These are phyloP conservation scores for Thelephora aurantiotincta DNA, from an alignment of 768 basidiomycete species.

Conservation along the genomic window DNA sequence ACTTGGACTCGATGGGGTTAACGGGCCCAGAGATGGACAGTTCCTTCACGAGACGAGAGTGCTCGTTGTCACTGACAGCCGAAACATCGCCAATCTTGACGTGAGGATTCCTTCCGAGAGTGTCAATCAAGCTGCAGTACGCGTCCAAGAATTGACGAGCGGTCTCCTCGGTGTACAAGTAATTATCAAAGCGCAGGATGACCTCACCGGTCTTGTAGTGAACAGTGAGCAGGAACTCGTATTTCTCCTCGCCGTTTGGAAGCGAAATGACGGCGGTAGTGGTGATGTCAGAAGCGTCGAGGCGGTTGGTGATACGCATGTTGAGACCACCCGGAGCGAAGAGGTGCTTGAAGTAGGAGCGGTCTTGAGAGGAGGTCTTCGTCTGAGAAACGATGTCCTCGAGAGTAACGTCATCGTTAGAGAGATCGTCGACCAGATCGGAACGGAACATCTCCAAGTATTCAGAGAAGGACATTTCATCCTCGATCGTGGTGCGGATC, in stretches of 20 bases:
- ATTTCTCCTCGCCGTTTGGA: slow-evolving; percentile 17
- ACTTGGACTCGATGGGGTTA: slow-evolving; percentile 5
- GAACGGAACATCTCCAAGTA: slow-evolving; percentile 14
- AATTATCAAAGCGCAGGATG: slow-evolving; percentile 17
- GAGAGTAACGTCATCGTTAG: slow-evolving; percentile 17
- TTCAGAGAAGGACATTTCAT: slow-evolving; percentile 12
- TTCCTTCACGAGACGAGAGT: slow-evolving; percentile 13
- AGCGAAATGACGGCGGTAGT: slow-evolving; percentile 7
- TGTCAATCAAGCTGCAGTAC: slow-evolving; percentile 16
- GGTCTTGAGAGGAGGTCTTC: slow-evolving; percentile 12
- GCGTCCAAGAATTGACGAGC: slow-evolving; percentile 18
- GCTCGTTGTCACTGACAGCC: slow-evolving; percentile 7
- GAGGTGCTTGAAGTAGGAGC: slow-evolving; percentile 19
- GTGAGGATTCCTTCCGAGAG: slow-evolving; percentile 7
- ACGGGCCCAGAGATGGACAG: slow-evolving; percentile 11
- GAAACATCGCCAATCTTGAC: slow-evolving; percentile 8
- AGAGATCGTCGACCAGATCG: slow-evolving; percentile 11
- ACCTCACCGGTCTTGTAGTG: slow-evolving; percentile 13
- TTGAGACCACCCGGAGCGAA: slow-evolving; percentile 18
- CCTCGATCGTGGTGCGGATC: slow-evolving; percentile 15
- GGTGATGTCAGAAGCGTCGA: slow-evolving; percentile 4
- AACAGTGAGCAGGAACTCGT: slow-evolving; percentile 13
- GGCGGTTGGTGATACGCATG: slow-evolving; percentile 13
- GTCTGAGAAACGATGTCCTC: slow-evolving; percentile 17
- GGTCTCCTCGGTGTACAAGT: slow-evolving; percentile 15